Percentiles rank a stretch among this genome's conserved stretches.
Evolutionary conservation across 257 asterid species (phyloP).

Genomic region (Solanum rostratum): DNA sequence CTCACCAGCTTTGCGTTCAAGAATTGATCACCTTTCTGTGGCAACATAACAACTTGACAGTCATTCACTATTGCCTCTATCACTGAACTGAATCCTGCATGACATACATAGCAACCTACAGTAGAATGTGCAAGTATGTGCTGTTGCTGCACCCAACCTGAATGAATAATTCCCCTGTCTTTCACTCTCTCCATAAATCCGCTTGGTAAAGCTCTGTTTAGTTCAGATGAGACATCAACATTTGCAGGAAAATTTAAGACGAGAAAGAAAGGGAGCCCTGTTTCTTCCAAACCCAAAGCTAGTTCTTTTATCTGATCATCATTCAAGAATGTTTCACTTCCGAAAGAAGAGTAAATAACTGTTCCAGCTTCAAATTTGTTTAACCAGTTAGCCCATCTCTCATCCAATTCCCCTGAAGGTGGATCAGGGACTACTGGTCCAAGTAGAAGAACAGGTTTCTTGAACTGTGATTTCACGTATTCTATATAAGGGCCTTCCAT

Average conservation of each 20-base stretch:
- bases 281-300: slow-evolving; percentile 35
- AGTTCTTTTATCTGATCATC: slow-evolving; percentile 27
- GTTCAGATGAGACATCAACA: slow-evolving; percentile 6
- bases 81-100: slow-evolving; percentile 48
- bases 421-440: slow-evolving; percentile 41
- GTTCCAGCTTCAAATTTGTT: slow-evolving; percentile 14
- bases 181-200: slow-evolving; percentile 31
- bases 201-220: slow-evolving; percentile 25
- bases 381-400: slow-evolving; percentile 27
- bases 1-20: slow-evolving; percentile 31
- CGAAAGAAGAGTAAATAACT: slow-evolving; percentile 39
- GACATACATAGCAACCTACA: slow-evolving; percentile 38
- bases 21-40: slow-evolving; percentile 30
- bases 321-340: slow-evolving; percentile 48
- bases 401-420: slow-evolving; percentile 16
- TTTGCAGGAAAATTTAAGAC: slow-evolving; percentile 35
- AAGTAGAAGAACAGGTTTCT: slow-evolving; percentile 29
- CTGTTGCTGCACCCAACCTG: slow-evolving; percentile 59
- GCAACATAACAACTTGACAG: slow-evolving; percentile 42
- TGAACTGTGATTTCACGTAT: slow-evolving; percentile 30
- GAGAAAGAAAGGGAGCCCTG: slow-evolving; percentile 28
- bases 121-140: slow-evolving; percentile 31
- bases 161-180: slow-evolving; percentile 22
- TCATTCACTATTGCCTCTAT: slow-evolving; percentile 40
- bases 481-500: slow-evolving; percentile 41